Evolutionary conservation across 2,329 filamentous ascomycete species (phyloP), one percentile per base, ranked within the genome.

Genomic region (Exophiala bonariae): DNA sequence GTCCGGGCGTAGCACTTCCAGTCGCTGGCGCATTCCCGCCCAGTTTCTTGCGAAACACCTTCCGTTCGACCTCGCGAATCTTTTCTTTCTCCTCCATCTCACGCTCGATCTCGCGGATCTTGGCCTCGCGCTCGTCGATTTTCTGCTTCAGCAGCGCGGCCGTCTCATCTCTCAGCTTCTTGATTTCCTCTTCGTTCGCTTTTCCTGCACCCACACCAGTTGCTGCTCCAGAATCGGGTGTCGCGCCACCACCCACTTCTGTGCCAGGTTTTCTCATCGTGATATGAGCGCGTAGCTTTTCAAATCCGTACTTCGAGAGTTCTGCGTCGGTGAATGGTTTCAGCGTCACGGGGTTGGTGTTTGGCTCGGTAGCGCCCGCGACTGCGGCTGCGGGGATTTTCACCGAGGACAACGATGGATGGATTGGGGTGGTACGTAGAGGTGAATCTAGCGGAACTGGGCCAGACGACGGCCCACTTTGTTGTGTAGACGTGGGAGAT

Each of bases 71-170:
- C 49, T 59, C 57, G 9, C 57, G 41, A 10, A 52, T 58, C 43
- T 59, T 59, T 38, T 57, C 57, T 36, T 58, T 59, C 38, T 58
- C 57, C 14, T 56, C 53, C 46, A 58, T 56, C 31, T 59, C 57
- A 23, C 51, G 33, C 26, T 58, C 53, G 32, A 58, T 53, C 41
- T 58, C 51, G 11, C 50, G 46, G 7, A 50, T 35, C 18, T 51
- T 52, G 6, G 14, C 40, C 36, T 56, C 50, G n/a, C 50, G 17
- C 30, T 58, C 55, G n/a, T 58, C 53, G 11, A 57, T 20, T 33
- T 50, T 47, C 36, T 53, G 49, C 30, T 43, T 54, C 43, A 59
- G 20, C 47, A 52, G 31, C 31, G 40, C 36, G 3, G 49, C 53
- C 14, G 54, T 52, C 41, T 54, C 54, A 3, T 58, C 53, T 7